Percentiles rank a stretch among this genome's conserved stretches.
These are phyloP conservation scores for Tolypocladium inflatum DNA, from an alignment of 2,329 filamentous ascomycete genomes.

Conservation along the genomic window DNA sequence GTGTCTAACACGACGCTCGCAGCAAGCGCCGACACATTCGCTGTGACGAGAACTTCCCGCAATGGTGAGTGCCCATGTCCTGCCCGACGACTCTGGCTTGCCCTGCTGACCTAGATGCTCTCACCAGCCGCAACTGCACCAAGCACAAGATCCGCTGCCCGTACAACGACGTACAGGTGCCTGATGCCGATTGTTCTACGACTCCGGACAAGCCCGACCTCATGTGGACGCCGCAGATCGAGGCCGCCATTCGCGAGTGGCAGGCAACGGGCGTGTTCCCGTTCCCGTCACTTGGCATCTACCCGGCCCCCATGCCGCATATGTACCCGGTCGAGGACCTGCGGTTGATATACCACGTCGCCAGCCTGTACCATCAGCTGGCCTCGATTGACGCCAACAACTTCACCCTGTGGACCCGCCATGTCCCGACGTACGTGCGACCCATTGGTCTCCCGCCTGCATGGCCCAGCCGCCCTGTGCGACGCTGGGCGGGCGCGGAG, in stretches of 20 bases:
- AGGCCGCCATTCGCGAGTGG: constrained; percentile 75
- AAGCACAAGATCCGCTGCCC: constrained; percentile 98
- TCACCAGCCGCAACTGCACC: constrained; percentile 80
- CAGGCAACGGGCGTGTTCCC: constrained; percentile 75
- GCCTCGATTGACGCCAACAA: constrained; percentile 66
- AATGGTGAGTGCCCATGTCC: constrained; percentile 58
- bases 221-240: constrained; percentile 79
- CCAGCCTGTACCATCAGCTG: constrained; percentile 76
- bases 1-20: constrained; percentile 2
- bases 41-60: constrained; percentile 94
- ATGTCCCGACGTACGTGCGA: constrained; percentile 74
- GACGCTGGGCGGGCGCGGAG: constrained; percentile 5
- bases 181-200: constrained; percentile 50
- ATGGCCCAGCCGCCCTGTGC: background rate
- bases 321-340: constrained; percentile 69
- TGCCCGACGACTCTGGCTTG: background rate
- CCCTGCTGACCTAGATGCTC: constrained; percentile 5
- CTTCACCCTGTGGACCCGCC: constrained; percentile 86
- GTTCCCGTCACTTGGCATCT: constrained; percentile 71
- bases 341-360: constrained; percentile 83
- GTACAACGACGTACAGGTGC: constrained; percentile 77
- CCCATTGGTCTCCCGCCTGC: background rate
- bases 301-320: constrained; percentile 63
- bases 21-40: constrained; percentile 91
- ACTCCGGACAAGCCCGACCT: constrained; percentile 58